These are phyloP conservation scores for Psilocybe cyanescens DNA, from an alignment of 768 basidiomycete species.

Conservation along the genomic window DNA sequence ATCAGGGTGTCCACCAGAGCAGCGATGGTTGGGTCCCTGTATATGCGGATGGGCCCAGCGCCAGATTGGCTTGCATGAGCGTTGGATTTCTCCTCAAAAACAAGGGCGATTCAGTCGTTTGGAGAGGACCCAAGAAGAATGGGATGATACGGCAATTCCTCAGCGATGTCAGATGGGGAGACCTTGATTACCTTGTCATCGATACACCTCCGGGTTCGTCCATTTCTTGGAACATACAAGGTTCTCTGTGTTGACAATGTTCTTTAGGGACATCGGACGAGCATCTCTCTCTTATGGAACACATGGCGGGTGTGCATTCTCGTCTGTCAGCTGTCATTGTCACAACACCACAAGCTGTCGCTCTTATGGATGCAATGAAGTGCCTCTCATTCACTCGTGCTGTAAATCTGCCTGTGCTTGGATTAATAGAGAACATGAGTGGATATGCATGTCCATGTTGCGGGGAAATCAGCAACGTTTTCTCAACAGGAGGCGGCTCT, in stretches of 20 bases:
- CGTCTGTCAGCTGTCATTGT: constrained; percentile 87
- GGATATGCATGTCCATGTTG: constrained; percentile 98
- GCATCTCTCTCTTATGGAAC: constrained; percentile 93
- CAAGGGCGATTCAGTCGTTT: constrained; percentile 92
- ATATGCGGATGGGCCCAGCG: constrained; percentile 81
- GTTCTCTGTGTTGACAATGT: constrained; percentile 21
- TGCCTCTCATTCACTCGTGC: constrained; percentile 94
- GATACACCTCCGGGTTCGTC: constrained; percentile 94
- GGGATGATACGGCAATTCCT: constrained; percentile 97
- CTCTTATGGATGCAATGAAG: constrained; percentile 93
- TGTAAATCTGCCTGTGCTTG: constrained; percentile 84
- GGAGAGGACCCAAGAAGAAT: constrained; percentile 99
- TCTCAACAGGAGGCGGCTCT: constrained; percentile 92
- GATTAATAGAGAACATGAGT: constrained; percentile 98
- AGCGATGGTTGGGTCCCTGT: constrained; percentile 98
- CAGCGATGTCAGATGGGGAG: constrained; percentile 94
- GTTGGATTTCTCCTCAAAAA: constrained; percentile 94
- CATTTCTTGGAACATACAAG: constrained; percentile 6
- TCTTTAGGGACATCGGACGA: constrained; percentile 94
- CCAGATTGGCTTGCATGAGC: constrained; percentile 91
- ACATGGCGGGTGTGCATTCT: constrained; percentile 82
- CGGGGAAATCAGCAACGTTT: constrained; percentile 92
- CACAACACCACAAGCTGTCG: constrained; percentile 97
- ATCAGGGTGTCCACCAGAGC: constrained; percentile 88
- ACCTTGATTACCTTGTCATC: constrained; percentile 89